A percentile compares a stretch with the other conserved stretches of the same genome.
These are phyloP conservation scores for Sporodiniella umbellata DNA, from an alignment of 371 early-diverging fungal genomes.

Conservation along the genomic window DNA sequence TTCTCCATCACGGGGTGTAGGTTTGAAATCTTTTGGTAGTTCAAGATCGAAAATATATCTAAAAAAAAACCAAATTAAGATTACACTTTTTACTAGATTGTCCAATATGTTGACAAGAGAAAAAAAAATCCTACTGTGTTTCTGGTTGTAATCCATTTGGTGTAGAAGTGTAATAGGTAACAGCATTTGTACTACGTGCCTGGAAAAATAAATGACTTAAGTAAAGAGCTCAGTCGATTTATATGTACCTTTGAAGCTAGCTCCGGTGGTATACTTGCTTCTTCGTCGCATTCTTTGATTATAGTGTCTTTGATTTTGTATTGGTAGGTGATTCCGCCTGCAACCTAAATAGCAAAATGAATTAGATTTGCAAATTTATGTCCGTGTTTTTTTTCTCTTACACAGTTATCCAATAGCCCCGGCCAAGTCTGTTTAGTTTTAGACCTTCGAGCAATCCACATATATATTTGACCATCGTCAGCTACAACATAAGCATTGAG, in stretches of 20 bases:
- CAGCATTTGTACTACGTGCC: constrained; percentile 56
- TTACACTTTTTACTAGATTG: constrained; percentile 1
- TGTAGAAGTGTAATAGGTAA: constrained; percentile 70
- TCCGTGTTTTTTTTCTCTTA: background rate
- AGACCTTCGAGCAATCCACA: constrained; percentile 88
- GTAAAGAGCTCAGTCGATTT: too few relatives aligned
- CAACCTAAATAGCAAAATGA: constrained; percentile 37
- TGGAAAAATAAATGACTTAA: too few relatives aligned
- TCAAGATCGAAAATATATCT: constrained; percentile 83
- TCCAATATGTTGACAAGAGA: background rate
- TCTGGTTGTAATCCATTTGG: constrained; percentile 64
- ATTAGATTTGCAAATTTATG: background rate
- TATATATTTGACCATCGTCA: constrained; percentile 44
- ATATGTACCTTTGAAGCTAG: constrained; percentile 47
- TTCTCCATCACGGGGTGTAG: constrained; percentile 85
- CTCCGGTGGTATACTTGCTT: constrained; percentile 69
- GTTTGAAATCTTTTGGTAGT: constrained; percentile 59
- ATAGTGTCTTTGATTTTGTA: constrained; percentile 63
- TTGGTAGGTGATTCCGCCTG: constrained; percentile 82
- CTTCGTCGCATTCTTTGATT: constrained; percentile 91
- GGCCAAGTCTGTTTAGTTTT: constrained; percentile 85
- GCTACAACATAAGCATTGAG: constrained; percentile 68
- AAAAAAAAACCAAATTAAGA: background rate
- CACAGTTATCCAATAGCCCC: constrained; percentile 78
- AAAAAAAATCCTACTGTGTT: constrained; percentile 50